A percentile compares a stretch with the other conserved stretches of the same genome.
Conservation (phyloP, 2,329 filamentous ascomycete species). For the Talaromyces verruculosus region DNA sequence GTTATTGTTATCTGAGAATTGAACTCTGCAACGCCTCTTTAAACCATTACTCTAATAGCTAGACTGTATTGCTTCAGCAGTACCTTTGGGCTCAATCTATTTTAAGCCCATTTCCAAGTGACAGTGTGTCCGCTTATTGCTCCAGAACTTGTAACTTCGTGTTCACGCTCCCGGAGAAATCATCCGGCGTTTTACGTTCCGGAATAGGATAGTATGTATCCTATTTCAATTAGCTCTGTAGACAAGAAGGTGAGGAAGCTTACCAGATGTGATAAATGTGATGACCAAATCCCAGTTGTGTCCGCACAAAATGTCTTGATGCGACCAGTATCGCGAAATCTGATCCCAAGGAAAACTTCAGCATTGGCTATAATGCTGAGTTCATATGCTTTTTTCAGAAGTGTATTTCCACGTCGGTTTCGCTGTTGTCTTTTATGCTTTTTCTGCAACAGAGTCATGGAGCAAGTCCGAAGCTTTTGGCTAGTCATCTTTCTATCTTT, state of each 20-base stretch:
- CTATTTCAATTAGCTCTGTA: no score
- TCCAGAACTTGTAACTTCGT: no score
- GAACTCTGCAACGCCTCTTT: no score
- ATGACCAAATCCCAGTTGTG: slow-evolving; percentile 17
- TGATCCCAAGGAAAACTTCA: slow-evolving; percentile 16
- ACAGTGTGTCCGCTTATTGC: no score
- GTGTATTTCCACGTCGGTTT: slow-evolving; percentile 3
- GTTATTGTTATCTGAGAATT: no score
- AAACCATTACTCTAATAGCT: no score
- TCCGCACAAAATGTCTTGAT: slow-evolving; percentile 20
- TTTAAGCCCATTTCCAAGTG: no score
- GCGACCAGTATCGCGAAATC: slow-evolving; percentile 7
- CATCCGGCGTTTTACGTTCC: slow-evolving; percentile 8
- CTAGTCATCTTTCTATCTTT: not conserved
- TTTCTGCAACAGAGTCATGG: slow-evolving; percentile 4
- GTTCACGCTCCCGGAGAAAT: not conserved
- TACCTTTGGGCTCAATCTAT: no score
- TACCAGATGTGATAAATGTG: no score
- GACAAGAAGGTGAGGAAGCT: no score
- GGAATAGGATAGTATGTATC: slow-evolving; percentile 8
- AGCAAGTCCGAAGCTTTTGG: not conserved
- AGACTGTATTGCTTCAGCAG: no score
- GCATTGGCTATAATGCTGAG: slow-evolving; percentile 12
- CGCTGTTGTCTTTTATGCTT: slow-evolving; percentile 6
- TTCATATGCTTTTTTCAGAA: slow-evolving; percentile 19